A percentile compares a stretch with the other conserved stretches of the same genome.
These are phyloP conservation scores for Mortierella sp. DNA, from an alignment of 371 early-diverging fungal species.

Conservation along the genomic window DNA sequence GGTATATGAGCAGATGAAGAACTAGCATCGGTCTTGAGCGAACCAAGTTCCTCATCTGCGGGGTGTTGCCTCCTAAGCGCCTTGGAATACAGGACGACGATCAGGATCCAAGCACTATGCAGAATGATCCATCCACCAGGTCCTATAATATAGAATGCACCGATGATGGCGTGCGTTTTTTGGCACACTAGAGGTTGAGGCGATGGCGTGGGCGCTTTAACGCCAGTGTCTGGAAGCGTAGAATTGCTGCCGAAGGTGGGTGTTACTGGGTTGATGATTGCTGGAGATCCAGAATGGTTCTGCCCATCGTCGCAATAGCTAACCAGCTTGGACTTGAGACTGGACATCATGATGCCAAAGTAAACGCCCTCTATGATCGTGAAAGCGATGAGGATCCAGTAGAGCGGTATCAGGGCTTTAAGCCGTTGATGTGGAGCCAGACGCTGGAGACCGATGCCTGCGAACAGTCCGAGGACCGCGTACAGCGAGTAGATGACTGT, in stretches of 20 bases:
- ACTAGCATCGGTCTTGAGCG: neutral
- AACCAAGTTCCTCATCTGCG: slow-evolving; percentile 14
- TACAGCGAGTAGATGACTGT: slow-evolving; percentile 34
- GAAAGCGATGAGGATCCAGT: slow-evolving; percentile 33
- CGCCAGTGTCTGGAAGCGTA: neutral
- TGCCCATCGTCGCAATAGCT: slow-evolving; percentile 22
- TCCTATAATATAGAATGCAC: slow-evolving; percentile 28
- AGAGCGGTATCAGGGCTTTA: slow-evolving; percentile 23
- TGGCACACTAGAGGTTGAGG: slow-evolving; percentile 1
- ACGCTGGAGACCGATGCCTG: neutral
- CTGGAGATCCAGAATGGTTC: neutral
- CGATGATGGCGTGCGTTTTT: slow-evolving; percentile 10
- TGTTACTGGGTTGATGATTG: neutral
- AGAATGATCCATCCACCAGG: slow-evolving; percentile 47
- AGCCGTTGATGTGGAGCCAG: slow-evolving; percentile 7
- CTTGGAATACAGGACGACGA: slow-evolving; percentile 41
- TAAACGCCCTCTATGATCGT: slow-evolving; percentile 43
- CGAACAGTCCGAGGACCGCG: slow-evolving; percentile 21
- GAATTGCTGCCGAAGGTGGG: neutral
- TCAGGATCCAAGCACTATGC: slow-evolving; percentile 41
- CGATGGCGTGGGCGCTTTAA: neutral
- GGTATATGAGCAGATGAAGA: no score
- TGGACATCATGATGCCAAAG: slow-evolving; percentile 42
- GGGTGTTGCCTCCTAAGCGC: slow-evolving; percentile 28
- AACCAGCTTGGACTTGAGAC: slow-evolving; percentile 31